Percentiles rank a stretch among this genome's conserved stretches.
Conservation (phyloP, 2,329 filamentous ascomycete genomes). For the Neonectria magnoliae region DNA sequence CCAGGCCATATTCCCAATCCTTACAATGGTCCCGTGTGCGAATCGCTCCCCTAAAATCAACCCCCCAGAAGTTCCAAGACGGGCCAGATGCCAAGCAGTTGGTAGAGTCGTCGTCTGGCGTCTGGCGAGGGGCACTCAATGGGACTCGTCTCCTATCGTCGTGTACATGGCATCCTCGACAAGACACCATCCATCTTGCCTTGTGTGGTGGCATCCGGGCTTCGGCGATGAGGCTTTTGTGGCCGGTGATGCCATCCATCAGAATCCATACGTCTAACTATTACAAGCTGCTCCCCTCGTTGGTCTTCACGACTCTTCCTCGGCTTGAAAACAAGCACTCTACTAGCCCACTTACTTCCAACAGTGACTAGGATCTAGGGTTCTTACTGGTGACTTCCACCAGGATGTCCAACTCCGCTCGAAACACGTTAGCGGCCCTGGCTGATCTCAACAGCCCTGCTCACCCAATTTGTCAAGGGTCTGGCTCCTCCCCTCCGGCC, state of each 20-base stretch:
- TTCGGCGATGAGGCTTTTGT: background rate
- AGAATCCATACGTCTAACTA: background rate
- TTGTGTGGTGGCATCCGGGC: background rate
- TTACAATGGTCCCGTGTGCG: constrained; percentile 34
- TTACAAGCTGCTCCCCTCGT: constrained; percentile 28
- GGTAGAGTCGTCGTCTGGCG: constrained; percentile 21
- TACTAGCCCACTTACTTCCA: constrained; percentile 30
- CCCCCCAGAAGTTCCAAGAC: constrained; percentile 27
- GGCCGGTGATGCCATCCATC: background rate
- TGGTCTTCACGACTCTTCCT: constrained; percentile 31
- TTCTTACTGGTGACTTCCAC: constrained; percentile 42
- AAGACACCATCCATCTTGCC: background rate
- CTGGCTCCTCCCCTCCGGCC: constrained; percentile 46
- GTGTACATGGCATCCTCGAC: background rate
- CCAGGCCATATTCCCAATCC: constrained; percentile 34
- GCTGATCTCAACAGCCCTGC: constrained; percentile 53
- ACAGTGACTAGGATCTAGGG: constrained; percentile 39
- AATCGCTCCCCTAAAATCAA: constrained; percentile 32
- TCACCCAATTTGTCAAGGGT: constrained; percentile 51
- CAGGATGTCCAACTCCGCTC: constrained; percentile 50
- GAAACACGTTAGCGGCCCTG: constrained; percentile 55
- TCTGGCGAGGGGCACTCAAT: constrained; percentile 20
- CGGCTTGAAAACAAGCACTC: constrained; percentile 37
- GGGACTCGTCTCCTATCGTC: constrained; percentile 3
- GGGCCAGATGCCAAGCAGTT: constrained; percentile 36